These are phyloP conservation scores for Boletus sensibilis DNA, from an alignment of 768 basidiomycete species.

Conservation along the genomic window DNA sequence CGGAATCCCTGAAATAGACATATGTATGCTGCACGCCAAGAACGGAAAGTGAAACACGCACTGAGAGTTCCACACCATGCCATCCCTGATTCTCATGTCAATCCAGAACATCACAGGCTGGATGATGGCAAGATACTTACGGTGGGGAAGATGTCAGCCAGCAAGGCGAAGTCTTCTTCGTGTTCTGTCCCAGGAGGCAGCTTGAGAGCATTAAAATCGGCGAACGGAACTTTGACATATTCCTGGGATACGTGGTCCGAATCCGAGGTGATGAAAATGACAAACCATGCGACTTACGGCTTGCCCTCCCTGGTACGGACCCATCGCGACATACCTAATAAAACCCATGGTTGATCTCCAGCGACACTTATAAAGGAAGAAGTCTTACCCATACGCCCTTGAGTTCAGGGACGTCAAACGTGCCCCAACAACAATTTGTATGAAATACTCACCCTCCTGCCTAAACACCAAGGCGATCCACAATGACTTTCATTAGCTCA, in stretches of 20 bases:
- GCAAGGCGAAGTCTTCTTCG: neutral
- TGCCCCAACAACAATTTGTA: neutral
- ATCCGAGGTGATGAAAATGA: neutral
- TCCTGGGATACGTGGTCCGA: neutral
- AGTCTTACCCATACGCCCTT: neutral
- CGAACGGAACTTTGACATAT: neutral
- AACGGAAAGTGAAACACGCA: neutral
- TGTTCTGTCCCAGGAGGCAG: neutral
- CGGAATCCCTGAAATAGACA: neutral
- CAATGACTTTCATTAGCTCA: neutral
- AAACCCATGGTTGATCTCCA: neutral
- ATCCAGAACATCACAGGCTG: neutral
- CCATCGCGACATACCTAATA: neutral
- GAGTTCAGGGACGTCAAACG: neutral
- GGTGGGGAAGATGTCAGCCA: neutral
- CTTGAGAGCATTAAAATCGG: neutral
- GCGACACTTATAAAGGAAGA: neutral
- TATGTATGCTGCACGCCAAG: neutral
- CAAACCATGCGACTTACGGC: neutral
- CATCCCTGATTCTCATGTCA: neutral
- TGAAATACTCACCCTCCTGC: constrained; percentile 1
- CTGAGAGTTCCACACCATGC: neutral
- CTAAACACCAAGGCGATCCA: neutral
- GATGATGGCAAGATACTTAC: neutral
- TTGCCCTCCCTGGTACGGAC: neutral